These are phyloP conservation scores for Aechmea fasciata DNA, from an alignment of 176 grass and related monocot species.

Conservation along the genomic window DNA sequence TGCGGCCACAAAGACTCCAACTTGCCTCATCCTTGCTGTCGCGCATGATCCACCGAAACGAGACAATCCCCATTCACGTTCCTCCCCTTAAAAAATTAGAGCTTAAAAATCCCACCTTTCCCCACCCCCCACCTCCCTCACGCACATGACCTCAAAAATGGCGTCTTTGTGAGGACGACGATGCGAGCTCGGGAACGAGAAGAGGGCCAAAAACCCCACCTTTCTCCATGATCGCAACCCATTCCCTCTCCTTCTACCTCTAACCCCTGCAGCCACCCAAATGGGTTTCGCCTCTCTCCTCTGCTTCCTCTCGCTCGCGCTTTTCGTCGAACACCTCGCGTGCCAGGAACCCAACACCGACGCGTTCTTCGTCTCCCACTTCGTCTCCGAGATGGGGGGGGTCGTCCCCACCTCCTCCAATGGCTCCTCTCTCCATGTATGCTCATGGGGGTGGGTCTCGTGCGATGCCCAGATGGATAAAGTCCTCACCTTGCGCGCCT, in stretches of 20 bases:
- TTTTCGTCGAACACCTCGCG: slow-evolving; percentile 10
- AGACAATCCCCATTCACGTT: neutral
- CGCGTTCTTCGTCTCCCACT: slow-evolving; percentile 51
- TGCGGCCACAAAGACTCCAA: neutral
- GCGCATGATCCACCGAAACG: neutral
- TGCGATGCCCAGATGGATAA: slow-evolving; percentile 38
- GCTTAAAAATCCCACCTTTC: too few species aligned
- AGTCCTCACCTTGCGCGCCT: slow-evolving; percentile 34
- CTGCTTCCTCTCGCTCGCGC: neutral
- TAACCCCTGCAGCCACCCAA: too few species aligned
- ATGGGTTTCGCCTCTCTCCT: slow-evolving; percentile 2
- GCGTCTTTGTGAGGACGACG: slow-evolving; percentile 11
- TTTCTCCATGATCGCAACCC: neutral
- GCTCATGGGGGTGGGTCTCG: slow-evolving; percentile 45
- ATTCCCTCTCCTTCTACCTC: neutral
- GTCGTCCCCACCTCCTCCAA: slow-evolving; percentile 10
- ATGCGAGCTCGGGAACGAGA: neutral
- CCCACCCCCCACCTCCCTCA: neutral
- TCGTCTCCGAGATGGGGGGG: slow-evolving; percentile 46
- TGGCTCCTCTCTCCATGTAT: slow-evolving; percentile 22
- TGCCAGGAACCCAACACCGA: slow-evolving; percentile 80
- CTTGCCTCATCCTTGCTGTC: neutral
- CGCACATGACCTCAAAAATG: neutral
- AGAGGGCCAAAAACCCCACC: neutral
- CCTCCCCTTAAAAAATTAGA: too few species aligned